These are phyloP conservation scores for Agrocybe chaxingu DNA, from an alignment of 768 basidiomycete species.

Conservation along the genomic window DNA sequence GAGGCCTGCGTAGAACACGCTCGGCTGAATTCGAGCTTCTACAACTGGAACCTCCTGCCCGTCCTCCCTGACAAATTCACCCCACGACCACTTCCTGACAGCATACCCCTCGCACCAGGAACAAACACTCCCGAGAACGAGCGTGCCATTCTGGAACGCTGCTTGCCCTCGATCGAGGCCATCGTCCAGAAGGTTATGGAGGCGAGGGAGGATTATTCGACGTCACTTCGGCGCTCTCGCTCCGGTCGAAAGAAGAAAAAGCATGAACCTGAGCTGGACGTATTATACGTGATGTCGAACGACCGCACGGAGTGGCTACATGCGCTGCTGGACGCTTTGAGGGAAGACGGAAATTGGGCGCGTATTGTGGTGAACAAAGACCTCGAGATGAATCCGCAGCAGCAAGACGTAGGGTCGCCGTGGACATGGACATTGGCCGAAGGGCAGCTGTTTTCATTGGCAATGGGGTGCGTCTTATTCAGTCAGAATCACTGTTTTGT, in stretches of 20 bases:
- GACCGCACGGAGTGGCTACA: conserved; percentile 43
- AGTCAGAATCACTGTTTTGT: not conserved
- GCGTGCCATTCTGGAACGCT: conserved; percentile 38
- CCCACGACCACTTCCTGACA: conserved; percentile 24
- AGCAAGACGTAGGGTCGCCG: conserved; percentile 43
- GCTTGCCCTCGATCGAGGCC: conserved; percentile 39
- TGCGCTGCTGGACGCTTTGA: conserved; percentile 29
- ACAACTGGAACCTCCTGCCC: conserved; percentile 47
- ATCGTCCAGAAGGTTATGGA: conserved; percentile 37
- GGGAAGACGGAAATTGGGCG: conserved; percentile 33
- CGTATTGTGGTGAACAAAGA: conserved; percentile 40
- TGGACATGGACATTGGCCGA: conserved; percentile 53
- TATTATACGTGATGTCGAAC: conserved; percentile 49
- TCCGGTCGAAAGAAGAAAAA: conserved; percentile 19
- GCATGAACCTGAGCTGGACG: conserved; percentile 31
- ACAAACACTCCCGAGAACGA: conserved; percentile 39
- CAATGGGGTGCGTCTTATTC: conserved; percentile 44
- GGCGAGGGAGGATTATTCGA: conserved; percentile 33
- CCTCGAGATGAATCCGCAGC: conserved; percentile 37
- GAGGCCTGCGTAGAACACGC: conserved; percentile 39
- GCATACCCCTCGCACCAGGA: conserved; percentile 18
- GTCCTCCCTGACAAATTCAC: conserved; percentile 44
- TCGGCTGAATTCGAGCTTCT: conserved; percentile 40
- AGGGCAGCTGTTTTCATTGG: conserved; percentile 48
- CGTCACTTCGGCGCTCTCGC: conserved; percentile 13